Base-by-base conservation (phyloP, 768 basidiomycete genomes). In the Phlebiopsis gigantea region DNA sequence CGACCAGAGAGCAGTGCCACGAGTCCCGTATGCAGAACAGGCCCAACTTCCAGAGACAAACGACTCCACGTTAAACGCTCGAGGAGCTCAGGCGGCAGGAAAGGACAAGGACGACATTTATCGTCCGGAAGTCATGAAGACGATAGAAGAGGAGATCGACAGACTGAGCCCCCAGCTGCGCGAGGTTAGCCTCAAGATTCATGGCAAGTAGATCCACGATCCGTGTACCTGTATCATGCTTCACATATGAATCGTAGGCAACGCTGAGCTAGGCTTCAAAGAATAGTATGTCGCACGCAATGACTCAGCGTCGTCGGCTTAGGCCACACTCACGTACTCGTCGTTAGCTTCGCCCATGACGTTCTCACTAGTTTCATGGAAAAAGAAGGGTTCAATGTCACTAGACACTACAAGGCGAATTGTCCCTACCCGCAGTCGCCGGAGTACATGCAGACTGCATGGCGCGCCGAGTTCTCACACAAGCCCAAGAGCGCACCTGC, bases 361-460 rank as follows among this genome's bases (percentile, higher is more conserved):
- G 75, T 74, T 1, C 77, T 88, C 28, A 86, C 88, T 0, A 66
- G 70, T 0, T 90, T 89, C 67, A 81, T 93, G 79, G 74, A 71
- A 39, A 75, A 75, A 43, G 81, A 83, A 21, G 87, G 85, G 0
- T 91, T 87, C 65, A 68, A 76, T 15, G 85, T 90, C 17, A 78
- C 77, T 39, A 76, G 71, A 53, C 79, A 87, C 44, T 79, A 84
- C 63, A 48, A n/a, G 26, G 28, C 47, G 8, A 26, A 48, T 29
- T 26, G 26, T 17, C 47, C 47, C 76, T 79, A 50, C 73, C 91
- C 21, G 47, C 26, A 48, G 28, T 15, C 17, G n/a, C 47, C 47
- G n/a, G 79, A 85, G 44, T 76, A 78, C 49, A 73, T 92, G 21
- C 75, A 81, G 19, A 93, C 90, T 0, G 90, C 88, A 2, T 91